Conservation (phyloP, 139 green algal genomes). For the Volvox africanus region DNA sequence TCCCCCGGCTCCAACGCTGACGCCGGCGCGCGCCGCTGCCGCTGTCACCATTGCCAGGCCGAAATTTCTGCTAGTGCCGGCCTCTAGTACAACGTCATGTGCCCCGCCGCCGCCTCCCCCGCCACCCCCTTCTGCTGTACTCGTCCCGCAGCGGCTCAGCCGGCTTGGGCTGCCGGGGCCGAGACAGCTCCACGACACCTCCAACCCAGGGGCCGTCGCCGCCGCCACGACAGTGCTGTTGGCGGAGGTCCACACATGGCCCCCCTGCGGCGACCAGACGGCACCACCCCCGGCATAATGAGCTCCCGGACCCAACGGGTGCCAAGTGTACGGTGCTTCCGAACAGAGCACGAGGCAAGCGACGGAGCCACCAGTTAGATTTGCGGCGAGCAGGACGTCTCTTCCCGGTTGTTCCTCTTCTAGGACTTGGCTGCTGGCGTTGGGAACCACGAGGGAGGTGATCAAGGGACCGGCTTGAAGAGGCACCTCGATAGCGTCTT, state of each 20-base stretch:
- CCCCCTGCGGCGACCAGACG: neutral
- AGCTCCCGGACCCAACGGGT: neutral
- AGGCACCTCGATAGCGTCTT: neutral
- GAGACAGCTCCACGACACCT: neutral
- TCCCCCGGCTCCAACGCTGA: neutral
- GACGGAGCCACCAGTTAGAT: slow-evolving; percentile 9
- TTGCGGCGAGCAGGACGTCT: slow-evolving; percentile 39
- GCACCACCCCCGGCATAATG: neutral
- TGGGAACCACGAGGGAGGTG: neutral
- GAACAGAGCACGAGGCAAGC: slow-evolving; percentile 14
- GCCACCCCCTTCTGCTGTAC: neutral
- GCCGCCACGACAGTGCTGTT: neutral
- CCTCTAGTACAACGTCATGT: neutral
- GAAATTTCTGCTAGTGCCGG: neutral
- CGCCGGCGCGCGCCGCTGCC: too few relatives aligned
- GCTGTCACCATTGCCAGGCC: neutral
- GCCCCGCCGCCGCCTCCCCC: neutral
- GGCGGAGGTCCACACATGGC: neutral
- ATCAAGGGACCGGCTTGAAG: neutral
- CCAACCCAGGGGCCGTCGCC: neutral
- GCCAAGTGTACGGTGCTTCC: neutral
- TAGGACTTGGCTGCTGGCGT: slow-evolving; percentile 25
- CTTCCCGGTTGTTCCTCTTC: slow-evolving; percentile 24
- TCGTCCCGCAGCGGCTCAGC: neutral
- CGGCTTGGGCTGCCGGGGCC: neutral